Conservation (phyloP, 257 asterid genomes). For the Solanum sejunctum region DNA sequence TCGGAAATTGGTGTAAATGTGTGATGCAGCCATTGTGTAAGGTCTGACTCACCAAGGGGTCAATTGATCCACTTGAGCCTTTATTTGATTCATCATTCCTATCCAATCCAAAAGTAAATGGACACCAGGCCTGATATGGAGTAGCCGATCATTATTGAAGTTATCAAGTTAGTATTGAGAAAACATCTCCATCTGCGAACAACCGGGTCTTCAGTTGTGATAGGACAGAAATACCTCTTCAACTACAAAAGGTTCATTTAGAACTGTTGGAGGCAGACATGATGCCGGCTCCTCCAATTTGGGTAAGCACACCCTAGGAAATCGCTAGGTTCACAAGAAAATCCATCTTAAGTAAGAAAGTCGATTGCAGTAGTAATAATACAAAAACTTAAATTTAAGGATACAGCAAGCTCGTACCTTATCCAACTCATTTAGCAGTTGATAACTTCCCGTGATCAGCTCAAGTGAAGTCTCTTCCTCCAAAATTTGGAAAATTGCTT, state of each 20-base stretch:
- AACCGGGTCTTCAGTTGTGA: background rate
- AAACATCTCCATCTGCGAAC: background rate
- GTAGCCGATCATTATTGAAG: background rate
- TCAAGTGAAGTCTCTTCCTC: constrained; percentile 64
- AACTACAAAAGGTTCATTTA: constrained; percentile 20
- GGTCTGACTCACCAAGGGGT: constrained; percentile 39
- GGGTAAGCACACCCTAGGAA: constrained; percentile 44
- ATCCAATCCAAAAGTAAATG: constrained; percentile 49
- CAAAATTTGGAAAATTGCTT: constrained; percentile 60
- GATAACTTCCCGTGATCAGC: constrained; percentile 55
- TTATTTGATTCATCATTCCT: constrained; percentile 24
- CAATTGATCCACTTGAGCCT: constrained; percentile 31
- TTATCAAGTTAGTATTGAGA: background rate
- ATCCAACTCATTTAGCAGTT: constrained; percentile 59
- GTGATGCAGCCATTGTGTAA: background rate
- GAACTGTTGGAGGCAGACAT: constrained; percentile 20
- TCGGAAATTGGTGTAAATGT: background rate
- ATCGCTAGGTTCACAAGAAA: constrained; percentile 29
- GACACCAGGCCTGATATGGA: constrained; percentile 66
- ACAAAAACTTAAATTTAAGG: background rate
- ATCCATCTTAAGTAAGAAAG: constrained; percentile 1
- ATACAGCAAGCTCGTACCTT: constrained; percentile 33
- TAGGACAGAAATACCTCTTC: constrained; percentile 50
- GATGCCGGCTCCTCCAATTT: constrained; percentile 31
- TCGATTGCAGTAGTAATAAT: background rate